phyloP scores from a whole-genome alignment of 108 stramenopile species.

The Cyclotella baltica region DNA sequence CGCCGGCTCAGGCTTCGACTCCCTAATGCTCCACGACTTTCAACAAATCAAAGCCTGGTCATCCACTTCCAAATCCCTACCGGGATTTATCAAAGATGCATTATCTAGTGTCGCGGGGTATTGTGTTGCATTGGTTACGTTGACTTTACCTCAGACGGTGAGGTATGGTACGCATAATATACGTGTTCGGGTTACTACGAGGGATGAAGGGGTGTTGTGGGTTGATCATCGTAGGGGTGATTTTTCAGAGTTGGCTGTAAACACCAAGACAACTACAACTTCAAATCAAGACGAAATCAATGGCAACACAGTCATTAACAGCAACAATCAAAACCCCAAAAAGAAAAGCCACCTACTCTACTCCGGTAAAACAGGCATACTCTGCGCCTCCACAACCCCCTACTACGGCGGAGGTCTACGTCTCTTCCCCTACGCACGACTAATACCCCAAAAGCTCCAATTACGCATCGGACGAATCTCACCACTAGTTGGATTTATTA shows the following conservation, averaged over 20 bases:
- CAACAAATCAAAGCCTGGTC: conserved; percentile 67
- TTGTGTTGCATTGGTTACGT: conserved; percentile 63
- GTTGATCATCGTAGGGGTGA: conserved; percentile 84
- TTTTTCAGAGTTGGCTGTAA: conserved; percentile 34
- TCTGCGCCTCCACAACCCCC: conserved; percentile 67
- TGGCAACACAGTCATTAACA: background rate
- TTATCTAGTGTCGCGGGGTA: conserved; percentile 69
- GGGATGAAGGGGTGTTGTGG: conserved; percentile 60
- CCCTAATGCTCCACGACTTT: conserved; percentile 74
- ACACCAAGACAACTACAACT: background rate
- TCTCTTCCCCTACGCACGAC: conserved; percentile 75
- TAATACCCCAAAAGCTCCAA: conserved; percentile 56
- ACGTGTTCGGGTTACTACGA: conserved; percentile 56
- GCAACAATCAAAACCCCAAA: background rate
- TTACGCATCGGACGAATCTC: conserved; percentile 71
- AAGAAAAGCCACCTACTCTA: conserved; percentile 49
- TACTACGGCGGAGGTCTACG: conserved; percentile 77
- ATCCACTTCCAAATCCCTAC: conserved; percentile 7
- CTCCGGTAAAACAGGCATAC: conserved; percentile 67
- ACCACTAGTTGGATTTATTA: conserved; percentile 62
- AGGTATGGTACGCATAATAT: conserved; percentile 51
- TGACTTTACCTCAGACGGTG: conserved; percentile 67
- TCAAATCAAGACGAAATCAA: background rate
- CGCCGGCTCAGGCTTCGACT: conserved; percentile 79
- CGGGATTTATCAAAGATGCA: conserved; percentile 40